Evolutionary conservation across 441 rosid genomes (phyloP).

Genomic region (Metrosideros polymorpha): DNA sequence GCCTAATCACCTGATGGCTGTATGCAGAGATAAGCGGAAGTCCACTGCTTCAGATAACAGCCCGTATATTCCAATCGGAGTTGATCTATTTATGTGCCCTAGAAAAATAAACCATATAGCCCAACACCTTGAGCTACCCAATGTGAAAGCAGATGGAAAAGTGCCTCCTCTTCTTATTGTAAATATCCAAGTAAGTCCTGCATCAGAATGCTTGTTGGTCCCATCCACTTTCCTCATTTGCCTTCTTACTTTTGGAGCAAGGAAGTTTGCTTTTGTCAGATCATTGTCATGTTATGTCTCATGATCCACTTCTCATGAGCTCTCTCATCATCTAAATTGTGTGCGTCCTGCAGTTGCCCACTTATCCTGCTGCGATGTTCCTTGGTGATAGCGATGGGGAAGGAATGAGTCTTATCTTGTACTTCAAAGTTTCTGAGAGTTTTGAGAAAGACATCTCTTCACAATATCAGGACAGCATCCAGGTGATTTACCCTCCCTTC

Average conservation of each 20-base stretch:
- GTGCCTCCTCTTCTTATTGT: slow-evolving; percentile 75
- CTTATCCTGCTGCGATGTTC: slow-evolving; percentile 90
- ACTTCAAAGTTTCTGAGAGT: slow-evolving; percentile 63
- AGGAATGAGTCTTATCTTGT: slow-evolving; percentile 89
- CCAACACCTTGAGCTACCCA: slow-evolving; percentile 78
- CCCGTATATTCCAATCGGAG: slow-evolving; percentile 69
- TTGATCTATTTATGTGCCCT: slow-evolving; percentile 66
- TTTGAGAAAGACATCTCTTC: slow-evolving; percentile 48
- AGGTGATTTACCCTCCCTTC: slow-evolving; percentile 29
- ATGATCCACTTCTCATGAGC: not conserved
- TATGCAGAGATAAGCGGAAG: slow-evolving; percentile 76
- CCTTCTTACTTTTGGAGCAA: not conserved
- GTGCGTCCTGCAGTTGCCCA: slow-evolving; percentile 56
- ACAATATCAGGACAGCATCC: slow-evolving; percentile 55
- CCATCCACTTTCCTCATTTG: not conserved
- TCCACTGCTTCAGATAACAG: slow-evolving; percentile 47
- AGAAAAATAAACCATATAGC: slow-evolving; percentile 86
- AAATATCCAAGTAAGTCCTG: slow-evolving; percentile 64
- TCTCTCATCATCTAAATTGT: not conserved
- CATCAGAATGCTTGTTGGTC: not conserved
- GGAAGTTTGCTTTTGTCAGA: not conserved
- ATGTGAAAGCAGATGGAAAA: slow-evolving; percentile 42
- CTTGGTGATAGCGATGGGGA: slow-evolving; percentile 82
- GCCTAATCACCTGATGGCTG: slow-evolving; percentile 11
- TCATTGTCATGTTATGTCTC: not conserved